Base-by-base conservation (phyloP, 1,284 basidiomycete species). In the Exobasidium rhododendri region DNA sequence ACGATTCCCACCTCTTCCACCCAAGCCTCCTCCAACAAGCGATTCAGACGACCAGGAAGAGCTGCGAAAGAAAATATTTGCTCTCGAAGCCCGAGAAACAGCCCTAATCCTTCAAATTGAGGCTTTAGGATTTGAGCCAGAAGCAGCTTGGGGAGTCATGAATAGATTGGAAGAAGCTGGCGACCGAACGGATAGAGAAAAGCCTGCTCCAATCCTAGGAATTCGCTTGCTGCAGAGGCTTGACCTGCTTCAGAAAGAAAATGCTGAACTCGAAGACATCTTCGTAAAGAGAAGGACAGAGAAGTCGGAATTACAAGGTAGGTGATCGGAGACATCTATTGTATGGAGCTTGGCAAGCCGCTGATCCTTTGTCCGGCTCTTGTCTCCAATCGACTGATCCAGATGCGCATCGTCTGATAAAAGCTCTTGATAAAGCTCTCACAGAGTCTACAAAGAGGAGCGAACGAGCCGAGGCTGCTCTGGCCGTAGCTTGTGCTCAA, bases 401-500 rank as follows among this genome's bases (percentile, higher is more conserved):
- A 30, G 52, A 55, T 55, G 52, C 52, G 2, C 20, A 13, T 32
- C 5, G 3, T 4, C 30, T 55, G 13, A 55, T 55, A 17, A 14
- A 35, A 35, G 52, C 20, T 20, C n/a, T 55, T 20, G 52, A 55
- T 44, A 22, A 6, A 26, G 52, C 52, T 17, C 22, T 55, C 14
- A 32, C 3, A 44, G 52, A 44, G 35, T 11, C 40, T 4, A 29
- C n/a, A 29, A 55, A 44, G 29, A 35, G 30, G 35, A 31, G 29
- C 14, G 29, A 55, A 44, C 2, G 4, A 26, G 52, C 52, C 17
- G 28, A 26, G 17, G 52, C 52, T 2, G 52, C 52, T 20, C 30
- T 55, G 29, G 52, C 52, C 17, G 30, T 55, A 26, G 52, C 52
- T n/a, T 55, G 52, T 44, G 52, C 52, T 22, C 52, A 55, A 26